Evolutionary conservation across 768 basidiomycete genomes (phyloP).

Genomic region (Phanerochaete carnosa): DNA sequence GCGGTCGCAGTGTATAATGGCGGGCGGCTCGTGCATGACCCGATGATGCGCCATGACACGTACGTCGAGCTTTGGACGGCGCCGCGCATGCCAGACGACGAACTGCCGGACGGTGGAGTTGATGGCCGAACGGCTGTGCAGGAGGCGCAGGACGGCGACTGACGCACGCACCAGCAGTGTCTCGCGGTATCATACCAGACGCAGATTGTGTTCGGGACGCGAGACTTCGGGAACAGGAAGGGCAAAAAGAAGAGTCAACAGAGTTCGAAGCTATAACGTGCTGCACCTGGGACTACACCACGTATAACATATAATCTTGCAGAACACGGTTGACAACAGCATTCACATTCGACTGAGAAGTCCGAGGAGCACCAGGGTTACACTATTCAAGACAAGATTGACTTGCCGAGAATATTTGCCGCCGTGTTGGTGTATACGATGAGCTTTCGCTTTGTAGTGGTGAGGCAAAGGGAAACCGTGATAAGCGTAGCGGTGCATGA

Average conservation of each 20-base stretch:
- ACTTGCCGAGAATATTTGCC: no score
- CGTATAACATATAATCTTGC: no score
- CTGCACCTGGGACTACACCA: no score
- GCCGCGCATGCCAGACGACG: background rate
- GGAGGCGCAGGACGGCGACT: background rate
- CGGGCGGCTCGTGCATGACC: constrained; percentile 49
- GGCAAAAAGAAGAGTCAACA: background rate
- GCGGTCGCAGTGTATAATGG: constrained; percentile 55
- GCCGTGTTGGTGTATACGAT: no score
- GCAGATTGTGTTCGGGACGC: background rate
- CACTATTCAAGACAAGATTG: no score
- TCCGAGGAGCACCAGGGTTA: no score
- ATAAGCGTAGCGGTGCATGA: no score
- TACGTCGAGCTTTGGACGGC: constrained; percentile 3
- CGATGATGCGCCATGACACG: background rate
- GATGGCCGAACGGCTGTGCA: background rate
- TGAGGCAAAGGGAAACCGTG: no score
- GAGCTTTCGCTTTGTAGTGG: no score
- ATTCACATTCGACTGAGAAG: no score
- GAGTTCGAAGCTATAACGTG: background rate
- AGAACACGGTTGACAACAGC: no score
- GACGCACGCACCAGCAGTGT: background rate
- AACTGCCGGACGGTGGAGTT: no score
- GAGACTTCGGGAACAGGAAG: constrained; percentile 1
- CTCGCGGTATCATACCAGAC: background rate